Evolutionary conservation across 2,329 filamentous ascomycete genomes (phyloP), one percentile per base, ranked within the genome.

Genomic region (Sclerotinia glacialis): DNA sequence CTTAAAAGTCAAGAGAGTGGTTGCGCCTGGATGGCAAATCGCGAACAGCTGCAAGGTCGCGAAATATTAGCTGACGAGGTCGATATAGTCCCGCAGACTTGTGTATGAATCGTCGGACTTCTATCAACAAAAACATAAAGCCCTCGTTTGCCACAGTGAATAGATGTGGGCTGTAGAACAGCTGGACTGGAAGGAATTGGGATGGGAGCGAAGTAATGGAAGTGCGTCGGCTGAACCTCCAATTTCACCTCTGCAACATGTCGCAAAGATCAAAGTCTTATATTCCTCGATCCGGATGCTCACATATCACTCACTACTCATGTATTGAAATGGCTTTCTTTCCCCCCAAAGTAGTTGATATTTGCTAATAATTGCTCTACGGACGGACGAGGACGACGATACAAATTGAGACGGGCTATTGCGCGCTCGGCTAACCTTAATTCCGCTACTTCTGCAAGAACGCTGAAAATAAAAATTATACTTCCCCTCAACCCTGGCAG

Each of bases 261-360:
- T 68, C 66, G 64, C 49, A 46, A 64, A 66, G 55, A 67, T 54
- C 67, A 61, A 49, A 50, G 61, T 58, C 62, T 56, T 58, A 26
- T 40, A 14, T 47, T 64, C 42, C 40, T 64, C 52, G 31, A 31
- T 52, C 54, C 64, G 34, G 28, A 50, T 68, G 67, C 67, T 72
- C 71, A 71, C 67, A 70, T 71, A 72, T 74, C 70, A 75, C 69
- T 74, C 70, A 75, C 69, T 71, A 42, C 69, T 72, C 70, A 72
- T 60, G 53, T 56, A 46, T 68, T 63, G 66, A 65, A 62, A 70
- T 69, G 49, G 62, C 69, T 66, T 67, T 69, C 52, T 58, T 49
- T 61, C 67, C 68, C 34, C 64, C 70, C 70, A 67, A 69, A 68
- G 69, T 72, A 67, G 69, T 63, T 66, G 67, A 42, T 60, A 52